A percentile compares a stretch with the other conserved stretches of the same genome.
Evolutionary conservation across 805 yeast genomes (phyloP).

Genomic region (Tetrapisispora pingtungensis): DNA sequence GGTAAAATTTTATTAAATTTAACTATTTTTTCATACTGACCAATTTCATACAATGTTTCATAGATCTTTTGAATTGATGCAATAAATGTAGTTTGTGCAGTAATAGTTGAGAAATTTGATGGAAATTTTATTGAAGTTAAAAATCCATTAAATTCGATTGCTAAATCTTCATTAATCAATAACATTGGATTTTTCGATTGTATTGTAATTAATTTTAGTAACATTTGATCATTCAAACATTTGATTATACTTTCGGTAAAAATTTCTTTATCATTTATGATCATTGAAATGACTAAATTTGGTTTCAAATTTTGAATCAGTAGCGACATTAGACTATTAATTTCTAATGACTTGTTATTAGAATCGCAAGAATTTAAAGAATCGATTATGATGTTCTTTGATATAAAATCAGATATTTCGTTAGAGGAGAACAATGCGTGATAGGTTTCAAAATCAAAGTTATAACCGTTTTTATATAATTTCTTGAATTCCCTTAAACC

Average conservation of each 20-base stretch:
- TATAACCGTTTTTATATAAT: constrained; percentile 18
- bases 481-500: constrained; percentile 22
- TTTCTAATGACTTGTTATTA: neutral
- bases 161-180: neutral
- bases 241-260: constrained; percentile 10
- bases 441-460: constrained; percentile 28
- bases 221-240: constrained; percentile 17
- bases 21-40: constrained; percentile 13
- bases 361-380: constrained; percentile 14
- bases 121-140: constrained; percentile 20
- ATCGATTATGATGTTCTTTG: constrained; percentile 6
- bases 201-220: constrained; percentile 16
- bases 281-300: neutral
- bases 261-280: constrained; percentile 3
- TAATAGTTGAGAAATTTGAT: constrained; percentile 19
- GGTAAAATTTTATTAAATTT: constrained; percentile 21
- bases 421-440: constrained; percentile 13
- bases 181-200: neutral
- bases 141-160: constrained; percentile 7
- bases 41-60: constrained; percentile 11
- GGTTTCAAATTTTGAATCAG: constrained; percentile 6
- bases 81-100: constrained; percentile 22
- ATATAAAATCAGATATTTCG: neutral
- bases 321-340: constrained; percentile 14
- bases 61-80: constrained; percentile 17